Evolutionary conservation across 345 rosid genomes (phyloP), one percentile per base, ranked within the genome.

Genomic region (Eutrema japonicum): DNA sequence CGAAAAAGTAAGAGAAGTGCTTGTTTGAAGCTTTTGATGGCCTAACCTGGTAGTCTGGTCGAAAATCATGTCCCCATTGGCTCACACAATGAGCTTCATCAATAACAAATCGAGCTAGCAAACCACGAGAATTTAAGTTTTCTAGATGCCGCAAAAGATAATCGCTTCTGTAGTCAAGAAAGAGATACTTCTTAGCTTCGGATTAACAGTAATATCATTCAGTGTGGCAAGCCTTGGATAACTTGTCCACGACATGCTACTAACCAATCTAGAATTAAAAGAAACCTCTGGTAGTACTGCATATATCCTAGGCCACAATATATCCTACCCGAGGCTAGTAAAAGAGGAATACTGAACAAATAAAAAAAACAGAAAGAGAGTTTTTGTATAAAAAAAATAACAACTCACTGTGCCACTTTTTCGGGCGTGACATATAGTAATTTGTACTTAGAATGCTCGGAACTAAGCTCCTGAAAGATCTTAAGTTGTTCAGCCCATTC

Each of bases 41-140:
- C 48, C 69, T 72, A 83, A 95, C 99, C 99, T 90, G 96, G 81
- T 95, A 95, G 81, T 95, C 99, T 18, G 99, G 97, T 83, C 99
- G 89, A 86, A 94, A 94, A 82, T 94, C 99, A 82, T 94, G 99
- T 42, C 99, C 99, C 99, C 99, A 94, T 81, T 94, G 99, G 82
- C 99, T 94, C 80, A 94, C 97, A 75, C 99, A 94, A 58, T 94
- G 99, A 67, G 99, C 99, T 88, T 94, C 99, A 76, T 94, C 99
- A 80, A 94, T 94, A 54, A 94, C 99, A 81, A 94, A 87, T 85
- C 99, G 87, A 53, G 96, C 87, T 77, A 94, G 97, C 79, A 89
- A 76, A 51, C 84, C 86, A 73, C 92, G 90, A 55, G 89, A 76
- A 78, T 85, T 87, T 81, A 94, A 85, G 80, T 71, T 85, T 52